Evolutionary conservation across 108 stramenopile species (phyloP).

Genomic region (Conticribra weissflogii): DNA sequence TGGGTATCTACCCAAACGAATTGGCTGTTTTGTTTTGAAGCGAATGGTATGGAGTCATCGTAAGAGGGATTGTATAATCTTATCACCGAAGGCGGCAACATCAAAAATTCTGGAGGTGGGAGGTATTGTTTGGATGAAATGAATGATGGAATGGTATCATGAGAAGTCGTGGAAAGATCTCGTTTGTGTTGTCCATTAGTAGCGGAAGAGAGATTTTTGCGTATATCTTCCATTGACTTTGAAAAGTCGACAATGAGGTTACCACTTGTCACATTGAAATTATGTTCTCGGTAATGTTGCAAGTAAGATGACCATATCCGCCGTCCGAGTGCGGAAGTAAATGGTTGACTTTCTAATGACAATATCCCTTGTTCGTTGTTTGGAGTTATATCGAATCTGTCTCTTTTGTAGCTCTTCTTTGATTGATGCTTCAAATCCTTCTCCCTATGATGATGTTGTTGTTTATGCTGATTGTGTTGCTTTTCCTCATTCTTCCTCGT

Average conservation of each 20-base stretch:
- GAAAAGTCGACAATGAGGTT: no score
- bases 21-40: constrained; percentile 6
- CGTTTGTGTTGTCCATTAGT: no score
- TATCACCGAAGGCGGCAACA: constrained; percentile 29
- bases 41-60: no score
- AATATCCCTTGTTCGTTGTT: neutral
- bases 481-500: neutral
- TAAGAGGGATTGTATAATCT: no score
- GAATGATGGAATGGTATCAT: neutral
- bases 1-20: constrained; percentile 15
- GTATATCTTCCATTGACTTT: no score
- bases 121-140: neutral
- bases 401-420: neutral
- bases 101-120: constrained; percentile 25
- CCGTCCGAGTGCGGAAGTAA: constrained; percentile 4
- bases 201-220: no score
- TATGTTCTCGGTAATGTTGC: neutral
- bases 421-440: neutral
- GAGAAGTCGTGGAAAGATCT: no score
- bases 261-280: no score
- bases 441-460: neutral
- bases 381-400: neutral
- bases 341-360: neutral
- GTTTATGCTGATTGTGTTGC: neutral
- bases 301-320: constrained; percentile 9